These are phyloP conservation scores for Pseudoscleropodium purum DNA, from an alignment of 225 moss, liverwort and hornwort genomes.

Conservation along the genomic window DNA sequence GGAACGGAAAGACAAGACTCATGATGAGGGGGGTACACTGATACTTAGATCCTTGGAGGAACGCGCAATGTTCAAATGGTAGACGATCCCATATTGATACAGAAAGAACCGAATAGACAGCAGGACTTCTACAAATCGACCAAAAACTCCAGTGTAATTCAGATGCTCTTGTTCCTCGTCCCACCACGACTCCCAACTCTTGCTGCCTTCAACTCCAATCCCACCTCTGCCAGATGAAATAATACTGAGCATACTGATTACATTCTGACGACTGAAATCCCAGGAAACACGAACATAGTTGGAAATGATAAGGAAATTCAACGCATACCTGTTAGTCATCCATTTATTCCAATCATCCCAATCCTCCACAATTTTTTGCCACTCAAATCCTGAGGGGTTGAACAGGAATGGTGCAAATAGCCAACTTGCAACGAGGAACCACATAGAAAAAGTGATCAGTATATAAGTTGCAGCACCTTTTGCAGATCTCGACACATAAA, in stretches of 20 bases:
- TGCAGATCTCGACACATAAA: slow-evolving; percentile 58
- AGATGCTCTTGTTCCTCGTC: slow-evolving; percentile 87
- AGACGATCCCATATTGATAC: slow-evolving; percentile 87
- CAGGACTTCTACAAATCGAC: slow-evolving; percentile 60
- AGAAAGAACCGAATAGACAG: slow-evolving; percentile 66
- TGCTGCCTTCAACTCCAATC: slow-evolving; percentile 72
- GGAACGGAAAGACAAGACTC: background rate
- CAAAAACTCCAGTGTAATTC: slow-evolving; percentile 47
- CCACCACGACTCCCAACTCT: slow-evolving; percentile 99
- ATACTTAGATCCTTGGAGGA: slow-evolving; percentile 37
- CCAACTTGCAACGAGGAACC: slow-evolving; percentile 92
- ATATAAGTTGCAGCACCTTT: slow-evolving; percentile 69
- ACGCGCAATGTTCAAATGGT: slow-evolving; percentile 53
- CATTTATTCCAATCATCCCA: slow-evolving; percentile 99
- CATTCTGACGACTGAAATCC: background rate
- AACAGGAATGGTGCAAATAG: slow-evolving; percentile 89
- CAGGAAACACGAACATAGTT: background rate
- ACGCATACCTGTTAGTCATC: slow-evolving; percentile 63
- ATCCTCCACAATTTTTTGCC: slow-evolving; percentile 99
- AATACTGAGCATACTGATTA: background rate
- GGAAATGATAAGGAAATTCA: background rate
- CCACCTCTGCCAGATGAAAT: slow-evolving; percentile 46
- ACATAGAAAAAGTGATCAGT: slow-evolving; percentile 83
- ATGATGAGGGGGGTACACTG: slow-evolving; percentile 23
- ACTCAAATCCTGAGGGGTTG: slow-evolving; percentile 97